Base-by-base conservation (phyloP, 768 basidiomycete species). In the Russula olivacea region DNA sequence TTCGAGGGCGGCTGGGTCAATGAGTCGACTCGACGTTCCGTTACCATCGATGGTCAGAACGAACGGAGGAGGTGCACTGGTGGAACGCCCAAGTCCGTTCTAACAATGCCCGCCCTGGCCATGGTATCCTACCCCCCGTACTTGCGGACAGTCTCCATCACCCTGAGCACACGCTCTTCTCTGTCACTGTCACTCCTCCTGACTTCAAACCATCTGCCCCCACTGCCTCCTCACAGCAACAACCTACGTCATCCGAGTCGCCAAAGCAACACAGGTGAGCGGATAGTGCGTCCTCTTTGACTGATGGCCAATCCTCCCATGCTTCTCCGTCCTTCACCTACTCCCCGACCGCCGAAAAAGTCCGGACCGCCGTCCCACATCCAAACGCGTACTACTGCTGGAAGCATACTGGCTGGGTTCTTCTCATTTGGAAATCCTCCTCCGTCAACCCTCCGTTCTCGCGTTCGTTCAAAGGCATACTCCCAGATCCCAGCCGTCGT, bases 311-410 rank as follows among this genome's bases (percentile, higher is more conserved):
- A 59, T 59, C 23, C 7, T 56, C 55, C 7, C 69, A 68, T 61
- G 61, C 70, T 30, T 63, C 72, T 41, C 48, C 59, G 2, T 51
- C 72, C 21, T 70, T 69, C 57, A 10, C 58, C 61, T 61, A 34
- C 9, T 71, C 76, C 11, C 87, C 86, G 1, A 77, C 83, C n/a
- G 76, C 79, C 61, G 82, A 84, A 40, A 88, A 91, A 68, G 76
- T 86, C 7, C 81, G 79, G n/a, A 81, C 79, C 17, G 80, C 89
- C 34, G 78, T 89, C 34, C 91, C 91, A 12, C 90, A 93, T 71
- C 86, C 91, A 5, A 83, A 89, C 67, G 89, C 88, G 15, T 89
- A 89, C 71, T 93, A 88, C 70, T 93, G 90, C 70, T 82, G 84
- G 25, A 85, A 83, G 71, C 88, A 92, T 61, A 89, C 91, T 67